Evolutionary conservation across 371 early-diverging fungal genomes (phyloP).

Genomic region (Mortierella sp.): DNA sequence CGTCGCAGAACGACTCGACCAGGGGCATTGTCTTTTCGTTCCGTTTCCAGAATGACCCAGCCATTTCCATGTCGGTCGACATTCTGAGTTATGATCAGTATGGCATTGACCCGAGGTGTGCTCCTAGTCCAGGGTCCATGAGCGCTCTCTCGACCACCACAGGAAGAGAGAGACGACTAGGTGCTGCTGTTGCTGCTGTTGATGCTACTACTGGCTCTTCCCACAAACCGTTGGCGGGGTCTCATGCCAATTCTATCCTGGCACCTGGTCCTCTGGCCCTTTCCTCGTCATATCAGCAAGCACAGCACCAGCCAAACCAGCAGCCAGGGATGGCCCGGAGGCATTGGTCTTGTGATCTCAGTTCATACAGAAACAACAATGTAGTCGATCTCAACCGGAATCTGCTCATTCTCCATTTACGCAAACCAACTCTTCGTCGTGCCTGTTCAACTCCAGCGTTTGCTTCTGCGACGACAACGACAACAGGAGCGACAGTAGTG

Average conservation of each 20-base stretch:
- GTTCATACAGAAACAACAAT: slow-evolving; percentile 35
- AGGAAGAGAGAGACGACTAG: too few species aligned
- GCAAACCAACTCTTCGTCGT: slow-evolving; percentile 30
- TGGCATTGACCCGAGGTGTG: background rate
- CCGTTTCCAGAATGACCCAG: slow-evolving; percentile 41
- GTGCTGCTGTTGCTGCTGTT: too few species aligned
- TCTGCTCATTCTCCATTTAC: slow-evolving; percentile 44
- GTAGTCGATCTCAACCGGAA: slow-evolving; percentile 43
- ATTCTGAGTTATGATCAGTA: slow-evolving; percentile 51
- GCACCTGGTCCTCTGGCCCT: too few species aligned
- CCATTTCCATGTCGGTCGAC: slow-evolving; percentile 44
- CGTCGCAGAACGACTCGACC: slow-evolving; percentile 44
- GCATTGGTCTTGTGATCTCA: slow-evolving; percentile 40
- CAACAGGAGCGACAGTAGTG: background rate
- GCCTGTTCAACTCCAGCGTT: too few species aligned
- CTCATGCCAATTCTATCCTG: too few species aligned
- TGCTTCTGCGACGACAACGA: too few species aligned
- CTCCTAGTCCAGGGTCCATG: background rate
- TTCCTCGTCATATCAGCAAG: too few species aligned
- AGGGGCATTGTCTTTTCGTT: slow-evolving; percentile 51
- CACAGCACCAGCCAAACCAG: too few species aligned
- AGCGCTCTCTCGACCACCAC: background rate
- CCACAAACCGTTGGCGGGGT: too few species aligned
- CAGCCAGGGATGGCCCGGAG: slow-evolving; percentile 18
- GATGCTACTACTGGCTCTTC: too few species aligned